Percentiles rank a stretch among this genome's conserved stretches.
These are phyloP conservation scores for Suillus subalutaceus DNA, from an alignment of 768 basidiomycete genomes.

Conservation along the genomic window DNA sequence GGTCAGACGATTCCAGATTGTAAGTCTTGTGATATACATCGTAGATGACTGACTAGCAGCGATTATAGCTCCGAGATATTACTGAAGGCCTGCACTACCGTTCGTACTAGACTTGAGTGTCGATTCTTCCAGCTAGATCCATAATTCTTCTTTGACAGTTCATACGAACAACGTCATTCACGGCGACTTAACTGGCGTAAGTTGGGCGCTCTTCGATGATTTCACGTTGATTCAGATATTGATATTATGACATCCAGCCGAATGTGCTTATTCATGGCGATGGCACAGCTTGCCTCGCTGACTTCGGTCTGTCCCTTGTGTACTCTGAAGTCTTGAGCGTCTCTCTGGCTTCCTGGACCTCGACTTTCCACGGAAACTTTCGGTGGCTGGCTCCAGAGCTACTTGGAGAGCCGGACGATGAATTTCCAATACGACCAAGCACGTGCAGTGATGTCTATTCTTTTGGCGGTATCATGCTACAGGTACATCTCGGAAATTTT, in stretches of 20 bases:
- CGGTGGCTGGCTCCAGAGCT: slow-evolving; percentile 47
- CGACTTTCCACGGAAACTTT: slow-evolving; percentile 29
- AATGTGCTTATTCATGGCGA: slow-evolving; percentile 39
- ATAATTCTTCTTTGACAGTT: slow-evolving; percentile 1
- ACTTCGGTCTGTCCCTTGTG: slow-evolving; percentile 47
- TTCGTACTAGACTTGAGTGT: background rate
- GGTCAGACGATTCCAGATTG: slow-evolving; percentile 19
- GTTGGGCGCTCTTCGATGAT: background rate
- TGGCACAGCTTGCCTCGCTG: slow-evolving; percentile 41
- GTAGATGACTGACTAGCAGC: background rate
- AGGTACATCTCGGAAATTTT: slow-evolving; percentile 16
- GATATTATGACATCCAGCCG: background rate
- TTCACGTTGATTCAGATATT: background rate
- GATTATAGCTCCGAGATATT: background rate
- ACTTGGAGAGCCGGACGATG: slow-evolving; percentile 19
- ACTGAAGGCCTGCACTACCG: background rate
- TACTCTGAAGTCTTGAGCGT: slow-evolving; percentile 36
- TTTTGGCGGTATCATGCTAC: slow-evolving; percentile 39
- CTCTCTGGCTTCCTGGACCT: slow-evolving; percentile 9
- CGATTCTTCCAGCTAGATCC: background rate
- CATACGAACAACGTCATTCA: slow-evolving; percentile 6
- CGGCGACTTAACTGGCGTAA: slow-evolving; percentile 14
- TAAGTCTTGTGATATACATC: slow-evolving; percentile 6
- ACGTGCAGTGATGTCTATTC: slow-evolving; percentile 44
- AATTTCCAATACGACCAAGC: background rate